Base-by-base conservation (phyloP, 2,329 filamentous ascomycete genomes). In the Ophiocordyceps australis region DNA sequence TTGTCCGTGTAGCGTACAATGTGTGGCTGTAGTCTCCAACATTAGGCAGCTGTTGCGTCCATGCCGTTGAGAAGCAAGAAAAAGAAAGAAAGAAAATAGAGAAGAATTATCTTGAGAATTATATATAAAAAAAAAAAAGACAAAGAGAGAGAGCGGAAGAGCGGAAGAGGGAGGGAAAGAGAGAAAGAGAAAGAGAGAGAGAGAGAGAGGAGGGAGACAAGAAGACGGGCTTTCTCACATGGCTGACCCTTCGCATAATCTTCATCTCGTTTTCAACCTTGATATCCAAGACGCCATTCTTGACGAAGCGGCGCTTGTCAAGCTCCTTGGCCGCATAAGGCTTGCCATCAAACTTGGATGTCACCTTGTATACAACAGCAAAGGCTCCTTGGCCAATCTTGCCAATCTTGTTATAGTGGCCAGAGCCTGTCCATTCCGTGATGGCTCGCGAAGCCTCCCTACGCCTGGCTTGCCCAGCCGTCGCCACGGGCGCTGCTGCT, bases 211-310 rank as follows among this genome's bases (percentile, higher is more conserved):
- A 10, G 11, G 20, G 15, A 13, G 22, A 17, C 7, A 11, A 18
- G 4, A 5, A 8, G 13, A 12, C 13, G n/a, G 11, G 11, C 7
- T 19, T 21, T 50, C 76, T 62, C 55, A 83, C 78, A 55, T 98
- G 89, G 28, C 74, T 60, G 26, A 95, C 65, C 28, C 62, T 66
- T 40, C 76, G 72, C 82, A 98, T 95, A 39, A 98, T 95, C 36
- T 72, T 78, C 75, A 98, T 86, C 53, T 98, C 89, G 39, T 91
- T 94, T 43, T 94, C 81, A 10, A 95, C 77, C 47, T 91, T 93
- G 36, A 83, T 75, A 40, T 93, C 83, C 14, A 93, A 52, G 13
- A 85, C 62, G 3, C 83, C 85, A 38, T 93, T 89, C 54, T 92
- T 93, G 58, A 93, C 80, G 43, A 94, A 92, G 12, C 74, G 73